Evolutionary conservation across 345 rosid species (phyloP).

Genomic region (Linum lewisii): DNA sequence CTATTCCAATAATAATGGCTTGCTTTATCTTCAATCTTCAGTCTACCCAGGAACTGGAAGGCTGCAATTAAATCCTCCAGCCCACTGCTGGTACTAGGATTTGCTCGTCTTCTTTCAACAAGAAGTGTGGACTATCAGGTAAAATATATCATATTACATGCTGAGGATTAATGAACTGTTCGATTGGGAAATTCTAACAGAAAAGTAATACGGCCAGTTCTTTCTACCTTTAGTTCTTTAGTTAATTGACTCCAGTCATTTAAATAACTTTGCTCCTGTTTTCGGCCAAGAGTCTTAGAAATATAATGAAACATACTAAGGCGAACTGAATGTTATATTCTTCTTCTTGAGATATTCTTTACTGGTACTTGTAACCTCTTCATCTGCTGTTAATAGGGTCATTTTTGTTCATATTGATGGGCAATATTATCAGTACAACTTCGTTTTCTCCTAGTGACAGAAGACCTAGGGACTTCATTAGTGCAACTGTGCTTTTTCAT

Average conservation of each 20-base stretch:
- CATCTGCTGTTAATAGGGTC: background rate
- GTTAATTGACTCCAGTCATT: background rate
- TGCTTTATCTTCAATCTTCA: slow-evolving; percentile 1
- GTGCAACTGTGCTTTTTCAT: background rate
- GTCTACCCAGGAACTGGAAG: slow-evolving; percentile 48
- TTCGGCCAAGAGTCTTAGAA: background rate
- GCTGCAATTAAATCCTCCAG: slow-evolving; percentile 38
- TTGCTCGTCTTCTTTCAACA: slow-evolving; percentile 66
- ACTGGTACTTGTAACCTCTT: background rate
- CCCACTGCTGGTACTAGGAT: slow-evolving; percentile 64
- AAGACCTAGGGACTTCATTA: background rate
- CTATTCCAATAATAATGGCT: background rate
- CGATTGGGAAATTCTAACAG: background rate
- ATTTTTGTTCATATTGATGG: background rate
- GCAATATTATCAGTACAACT: background rate
- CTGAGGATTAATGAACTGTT: background rate
- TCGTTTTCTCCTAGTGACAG: background rate
- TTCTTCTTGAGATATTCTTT: background rate
- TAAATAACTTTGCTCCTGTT: background rate
- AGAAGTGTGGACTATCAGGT: slow-evolving; percentile 86
- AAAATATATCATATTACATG: background rate
- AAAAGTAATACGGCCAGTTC: background rate
- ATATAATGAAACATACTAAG: background rate
- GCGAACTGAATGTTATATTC: background rate
- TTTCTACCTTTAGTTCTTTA: background rate